Conservation (phyloP, 2,329 filamentous ascomycete species). For the Chrysoporthe austroafricana region DNA sequence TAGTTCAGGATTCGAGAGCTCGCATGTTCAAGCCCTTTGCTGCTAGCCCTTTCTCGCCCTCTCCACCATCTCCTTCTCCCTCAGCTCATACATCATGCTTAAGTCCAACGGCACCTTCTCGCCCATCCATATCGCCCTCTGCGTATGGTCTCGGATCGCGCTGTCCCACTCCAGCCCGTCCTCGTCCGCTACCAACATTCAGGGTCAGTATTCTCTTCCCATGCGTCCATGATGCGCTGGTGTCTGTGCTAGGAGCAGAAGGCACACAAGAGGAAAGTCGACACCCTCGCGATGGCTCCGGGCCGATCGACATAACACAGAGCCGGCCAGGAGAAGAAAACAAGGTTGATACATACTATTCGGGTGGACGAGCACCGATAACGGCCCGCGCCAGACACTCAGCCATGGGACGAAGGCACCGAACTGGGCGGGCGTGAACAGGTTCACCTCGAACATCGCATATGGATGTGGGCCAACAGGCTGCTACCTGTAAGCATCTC, state of each 20-base stretch:
- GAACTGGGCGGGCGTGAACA: conserved; percentile 85
- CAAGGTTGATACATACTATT: conserved; percentile 58
- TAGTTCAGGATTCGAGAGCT: too few species aligned
- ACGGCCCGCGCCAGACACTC: conserved; percentile 76
- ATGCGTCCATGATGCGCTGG: conserved; percentile 35
- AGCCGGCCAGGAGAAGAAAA: background rate
- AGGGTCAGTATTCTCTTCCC: background rate
- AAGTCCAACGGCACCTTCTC: conserved; percentile 65
- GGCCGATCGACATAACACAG: too few species aligned
- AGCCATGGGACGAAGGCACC: conserved; percentile 89
- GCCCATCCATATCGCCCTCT: conserved; percentile 76
- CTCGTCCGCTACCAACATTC: conserved; percentile 34
- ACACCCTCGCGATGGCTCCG: too few species aligned
- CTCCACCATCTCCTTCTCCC: conserved; percentile 11
- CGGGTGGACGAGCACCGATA: conserved; percentile 81
- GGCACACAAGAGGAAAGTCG: too few species aligned
- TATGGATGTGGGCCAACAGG: conserved; percentile 82
- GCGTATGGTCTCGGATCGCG: conserved; percentile 62
- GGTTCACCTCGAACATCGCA: conserved; percentile 91
- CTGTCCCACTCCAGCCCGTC: conserved; percentile 37
- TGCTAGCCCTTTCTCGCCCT: background rate
- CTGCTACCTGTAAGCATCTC: background rate
- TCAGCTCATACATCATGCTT: conserved; percentile 43
- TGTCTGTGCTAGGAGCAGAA: background rate
- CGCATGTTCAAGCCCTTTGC: too few species aligned